These are phyloP conservation scores for Citrus sinensis DNA, from an alignment of 345 rosid species.

Conservation along the genomic window DVS_A1.0 CM039162.1:4580501-4581000, in stretches of 20 bases:
- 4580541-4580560: constrained; percentile 81
- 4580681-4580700: neutral
- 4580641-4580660: neutral
- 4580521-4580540: constrained; percentile 88
- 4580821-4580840: neutral
- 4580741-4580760: neutral
- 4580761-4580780: neutral
- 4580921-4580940: neutral
- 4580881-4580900: neutral
- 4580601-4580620: neutral
- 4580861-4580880: neutral
- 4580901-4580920: neutral
- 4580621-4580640: neutral
- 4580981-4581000: too few species aligned
- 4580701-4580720: neutral
- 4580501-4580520: constrained; percentile 76
- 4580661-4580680: neutral
- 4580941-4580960: too few species aligned
- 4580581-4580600: constrained; percentile 51
- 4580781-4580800: too few species aligned
- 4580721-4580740: too few species aligned
- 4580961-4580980: too few species aligned
- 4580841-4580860: neutral
- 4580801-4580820: neutral
- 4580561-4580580: constrained; percentile 79